phyloP scores from a whole-genome alignment of 2,329 filamentous ascomycete species.

The Penicillium vulpinum region DNA sequence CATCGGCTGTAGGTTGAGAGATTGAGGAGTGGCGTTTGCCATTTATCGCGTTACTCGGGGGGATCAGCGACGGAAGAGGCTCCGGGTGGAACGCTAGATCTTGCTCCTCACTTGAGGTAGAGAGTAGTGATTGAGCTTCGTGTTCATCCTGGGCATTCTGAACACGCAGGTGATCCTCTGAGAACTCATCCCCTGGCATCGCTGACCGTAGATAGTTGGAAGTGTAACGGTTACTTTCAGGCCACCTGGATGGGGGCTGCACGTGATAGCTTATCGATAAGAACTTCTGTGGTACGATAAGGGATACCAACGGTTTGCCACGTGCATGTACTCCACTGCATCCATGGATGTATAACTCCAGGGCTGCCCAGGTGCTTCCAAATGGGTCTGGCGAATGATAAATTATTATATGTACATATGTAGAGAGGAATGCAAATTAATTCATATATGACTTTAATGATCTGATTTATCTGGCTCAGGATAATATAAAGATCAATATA shows the following conservation, averaged over 20 bases:
- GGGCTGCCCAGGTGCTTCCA: too few species aligned
- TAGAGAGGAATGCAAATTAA: neutral
- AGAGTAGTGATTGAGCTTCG: conserved; percentile 38
- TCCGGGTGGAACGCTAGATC: conserved; percentile 29
- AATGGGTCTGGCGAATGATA: neutral
- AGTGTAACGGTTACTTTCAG: conserved; percentile 19
- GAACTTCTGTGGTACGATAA: neutral
- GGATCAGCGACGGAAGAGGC: conserved; percentile 22
- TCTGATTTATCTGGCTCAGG: too few species aligned
- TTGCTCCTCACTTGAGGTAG: conserved; percentile 30
- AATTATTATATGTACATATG: too few species aligned
- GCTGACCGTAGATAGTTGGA: conserved; percentile 29
- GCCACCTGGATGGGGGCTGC: conserved; percentile 20
- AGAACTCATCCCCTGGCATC: conserved; percentile 45
- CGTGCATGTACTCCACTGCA: neutral
- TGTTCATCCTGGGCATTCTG: conserved; percentile 29
- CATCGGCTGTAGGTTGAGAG: conserved; percentile 40
- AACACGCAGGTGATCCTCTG: conserved; percentile 35
- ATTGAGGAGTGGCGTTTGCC: conserved; percentile 44
- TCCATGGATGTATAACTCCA: too few species aligned
- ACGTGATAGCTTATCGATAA: conserved; percentile 22
- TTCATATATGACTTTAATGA: too few species aligned
- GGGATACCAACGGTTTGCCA: neutral
- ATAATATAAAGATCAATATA: too few species aligned
- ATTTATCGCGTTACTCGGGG: conserved; percentile 19